Base-by-base conservation (phyloP, 768 basidiomycete species). In the Tulasnella sp. region DNA sequence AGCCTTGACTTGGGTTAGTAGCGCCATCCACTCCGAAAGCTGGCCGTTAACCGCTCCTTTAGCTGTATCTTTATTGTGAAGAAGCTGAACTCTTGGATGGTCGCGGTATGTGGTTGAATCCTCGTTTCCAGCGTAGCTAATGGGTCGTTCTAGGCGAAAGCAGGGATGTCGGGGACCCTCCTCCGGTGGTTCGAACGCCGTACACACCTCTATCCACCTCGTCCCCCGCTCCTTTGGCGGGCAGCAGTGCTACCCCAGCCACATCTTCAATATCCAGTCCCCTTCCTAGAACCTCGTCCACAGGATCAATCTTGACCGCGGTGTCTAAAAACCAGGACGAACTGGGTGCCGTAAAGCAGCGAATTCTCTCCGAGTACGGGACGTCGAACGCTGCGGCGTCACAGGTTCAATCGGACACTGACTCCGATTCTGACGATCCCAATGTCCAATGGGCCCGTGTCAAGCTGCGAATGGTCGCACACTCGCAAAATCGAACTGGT, bases 1-100 rank as follows among this genome's bases (percentile, higher is more conserved):
- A 50, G 90, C 87, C 8, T 77, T 86, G 52, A 84, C 92, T 65
- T 97, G 94, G 94, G 90, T 94, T 62, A 56, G 79, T 67, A 17
- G 32, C 17, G 25, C 21, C 49, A 49, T 23, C 32, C 8, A 17
- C 19, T 25, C 4, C 17, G 17, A 32, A 11, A 1, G 9, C 1
- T 2, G 40, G 31, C 8, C 27, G 21, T 50, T 21, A 42, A 14
- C 21, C 17, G n/a, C 39, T 41, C 3, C 36, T 49, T 6, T 57
- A 90, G 89, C 73, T 90, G 34, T 79, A 76, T 66, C 62, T 82
- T 5, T 76, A 82, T 67, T 84, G 80, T 65, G 65, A 77, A 8
- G 76, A 80, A 57, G 75, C 77, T 40, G 84, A 85, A 61, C 69
- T 85, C 2, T 69, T 69, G 45, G 54, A 62, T 35, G 70, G 69